A percentile compares a stretch with the other conserved stretches of the same genome.
These are phyloP conservation scores for Xanthoparmelia taractica DNA, from an alignment of 495 filamentous ascomycete genomes.

Conservation along the genomic window DNA sequence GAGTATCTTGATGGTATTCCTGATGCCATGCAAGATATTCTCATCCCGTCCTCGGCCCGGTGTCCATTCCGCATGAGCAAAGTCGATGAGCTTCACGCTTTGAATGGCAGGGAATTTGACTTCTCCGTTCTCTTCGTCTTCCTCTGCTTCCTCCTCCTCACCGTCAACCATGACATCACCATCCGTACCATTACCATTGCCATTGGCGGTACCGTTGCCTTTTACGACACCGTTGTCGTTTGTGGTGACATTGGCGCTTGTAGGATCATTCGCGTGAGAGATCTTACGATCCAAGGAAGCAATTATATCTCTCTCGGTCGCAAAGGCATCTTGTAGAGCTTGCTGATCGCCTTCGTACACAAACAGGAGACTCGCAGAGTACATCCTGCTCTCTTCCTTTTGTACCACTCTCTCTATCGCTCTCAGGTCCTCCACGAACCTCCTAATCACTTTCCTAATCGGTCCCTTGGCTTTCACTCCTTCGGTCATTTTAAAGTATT, in stretches of 20 bases:
- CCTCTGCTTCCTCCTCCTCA: constrained; percentile 51
- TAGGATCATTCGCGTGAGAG: background rate
- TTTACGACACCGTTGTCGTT: constrained; percentile 1
- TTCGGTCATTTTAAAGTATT: constrained; percentile 61
- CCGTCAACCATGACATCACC: constrained; percentile 42
- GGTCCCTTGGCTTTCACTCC: constrained; percentile 49
- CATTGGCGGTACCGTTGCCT: constrained; percentile 22
- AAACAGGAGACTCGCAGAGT: constrained; percentile 79
- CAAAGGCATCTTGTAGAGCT: constrained; percentile 57
- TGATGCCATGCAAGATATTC: constrained; percentile 69
- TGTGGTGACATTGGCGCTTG: constrained; percentile 17
- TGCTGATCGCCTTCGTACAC: constrained; percentile 84
- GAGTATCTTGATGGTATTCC: constrained; percentile 65
- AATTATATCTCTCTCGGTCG: constrained; percentile 46
- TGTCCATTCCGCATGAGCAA: constrained; percentile 85
- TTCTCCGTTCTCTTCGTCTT: constrained; percentile 60
- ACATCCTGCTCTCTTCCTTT: constrained; percentile 83
- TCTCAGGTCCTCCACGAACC: constrained; percentile 60
- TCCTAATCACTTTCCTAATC: constrained; percentile 39
- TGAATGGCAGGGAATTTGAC: constrained; percentile 64
- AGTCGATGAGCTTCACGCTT: constrained; percentile 86
- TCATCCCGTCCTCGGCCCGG: constrained; percentile 83
- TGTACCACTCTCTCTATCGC: constrained; percentile 59
- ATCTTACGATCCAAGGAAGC: background rate
- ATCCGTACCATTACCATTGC: constrained; percentile 30